A percentile compares a stretch with the other conserved stretches of the same genome.
These are phyloP conservation scores for Canavalia gladiata DNA, from an alignment of 306 rosid genomes.

Conservation along the genomic window DNA sequence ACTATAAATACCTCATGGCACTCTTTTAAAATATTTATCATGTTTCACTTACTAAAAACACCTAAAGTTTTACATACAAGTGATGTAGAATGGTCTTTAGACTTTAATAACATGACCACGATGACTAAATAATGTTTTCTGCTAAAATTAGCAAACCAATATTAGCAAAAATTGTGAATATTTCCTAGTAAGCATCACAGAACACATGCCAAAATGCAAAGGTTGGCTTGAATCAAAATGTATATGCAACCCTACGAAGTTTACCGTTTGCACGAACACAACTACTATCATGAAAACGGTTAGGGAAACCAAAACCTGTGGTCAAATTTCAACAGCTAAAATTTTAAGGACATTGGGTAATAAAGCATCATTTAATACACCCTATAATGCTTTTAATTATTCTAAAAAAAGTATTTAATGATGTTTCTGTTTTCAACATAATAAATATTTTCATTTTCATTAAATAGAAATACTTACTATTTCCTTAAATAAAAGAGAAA, in stretches of 20 bases:
- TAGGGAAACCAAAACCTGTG: background rate
- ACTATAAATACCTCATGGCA: conserved; percentile 21
- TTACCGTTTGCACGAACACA: background rate
- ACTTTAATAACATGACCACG: conserved; percentile 21
- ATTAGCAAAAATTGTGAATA: background rate
- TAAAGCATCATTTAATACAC: background rate
- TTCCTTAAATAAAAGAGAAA: background rate
- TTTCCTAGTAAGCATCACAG: conserved; percentile 22
- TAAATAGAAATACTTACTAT: background rate
- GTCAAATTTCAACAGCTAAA: background rate
- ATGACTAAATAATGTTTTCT: conserved; percentile 13
- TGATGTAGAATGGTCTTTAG: background rate
- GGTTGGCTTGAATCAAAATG: conserved; percentile 30
- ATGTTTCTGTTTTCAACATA: background rate
- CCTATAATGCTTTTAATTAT: background rate
- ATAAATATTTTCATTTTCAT: background rate
- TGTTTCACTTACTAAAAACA: conserved; percentile 7
- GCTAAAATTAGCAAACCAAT: conserved; percentile 19
- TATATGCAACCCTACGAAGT: background rate
- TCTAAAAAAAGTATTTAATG: background rate
- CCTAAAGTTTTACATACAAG: conserved; percentile 5
- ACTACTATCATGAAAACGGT: background rate
- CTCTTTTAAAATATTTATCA: conserved; percentile 36
- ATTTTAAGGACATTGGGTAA: background rate
- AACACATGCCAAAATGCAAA: conserved; percentile 17